phyloP scores from a whole-genome alignment of 345 rosid species.

The Hirschfeldia incana region DNA sequence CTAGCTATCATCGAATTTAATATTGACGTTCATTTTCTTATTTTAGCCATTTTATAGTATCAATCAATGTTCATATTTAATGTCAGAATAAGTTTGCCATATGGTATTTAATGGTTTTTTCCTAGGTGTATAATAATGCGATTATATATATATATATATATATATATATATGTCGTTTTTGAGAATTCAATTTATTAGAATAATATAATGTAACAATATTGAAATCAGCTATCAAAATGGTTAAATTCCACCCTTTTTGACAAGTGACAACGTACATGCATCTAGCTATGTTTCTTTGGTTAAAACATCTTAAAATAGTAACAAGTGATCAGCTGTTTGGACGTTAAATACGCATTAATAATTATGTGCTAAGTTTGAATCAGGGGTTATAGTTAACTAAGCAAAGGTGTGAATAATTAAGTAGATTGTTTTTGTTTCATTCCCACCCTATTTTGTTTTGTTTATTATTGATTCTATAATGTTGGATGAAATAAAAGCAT shows the following conservation, averaged over 20 bases:
- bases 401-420: not conserved
- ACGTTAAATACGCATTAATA: not conserved
- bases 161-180: not conserved
- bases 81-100: not conserved
- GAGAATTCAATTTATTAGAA: not conserved
- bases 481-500: not conserved
- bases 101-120: not conserved
- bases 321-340: not conserved
- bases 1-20: not conserved
- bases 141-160: not conserved
- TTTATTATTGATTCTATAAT: not conserved
- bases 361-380: not conserved
- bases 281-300: not conserved
- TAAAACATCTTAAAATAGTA: not conserved
- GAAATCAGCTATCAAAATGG: not conserved
- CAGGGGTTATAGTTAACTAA: not conserved
- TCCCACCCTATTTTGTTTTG: not conserved
- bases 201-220: not conserved
- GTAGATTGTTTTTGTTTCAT: not conserved
- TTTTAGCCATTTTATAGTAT: not conserved
- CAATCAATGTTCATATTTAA: not conserved
- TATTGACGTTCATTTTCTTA: not conserved
- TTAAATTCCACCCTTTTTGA: not conserved
- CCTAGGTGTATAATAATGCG: not conserved
- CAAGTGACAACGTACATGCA: not conserved